Base-by-base conservation (phyloP, 2,329 filamentous ascomycete genomes). In the Cryphonectria carpinicola region DNA sequence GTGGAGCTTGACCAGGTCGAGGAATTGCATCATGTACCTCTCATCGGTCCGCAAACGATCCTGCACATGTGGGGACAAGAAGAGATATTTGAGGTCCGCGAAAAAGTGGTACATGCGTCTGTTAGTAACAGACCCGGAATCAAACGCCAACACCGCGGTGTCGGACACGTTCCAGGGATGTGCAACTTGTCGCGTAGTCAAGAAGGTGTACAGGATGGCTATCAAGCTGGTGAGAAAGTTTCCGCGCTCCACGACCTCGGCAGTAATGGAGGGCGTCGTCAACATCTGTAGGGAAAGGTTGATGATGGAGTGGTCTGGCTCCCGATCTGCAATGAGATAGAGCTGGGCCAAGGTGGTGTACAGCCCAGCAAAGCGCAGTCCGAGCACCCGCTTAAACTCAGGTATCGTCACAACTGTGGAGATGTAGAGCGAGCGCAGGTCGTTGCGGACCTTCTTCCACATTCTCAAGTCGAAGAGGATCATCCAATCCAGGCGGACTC, bases 231-330 rank as follows among this genome's bases (percentile, higher is more conserved):
- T 98, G 74, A 99, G 85, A 78, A 99, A 99, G 80, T 99, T 99
- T 39, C 95, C 95, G 62, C 94, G 89, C 77, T 97, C 93, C 11
- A 99, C 94, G 65, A 98, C 93, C 81, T 99, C 97, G 61, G 94
- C 93, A 0, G 95, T 98, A 74, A 99, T 98, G 0, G 95, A 97
- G 1, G 96, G 95, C 0, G 96, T 98, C 0, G 96, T 99, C 73
- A 99, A 85, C 89, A 99, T 97, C 79, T 99, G 96, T 41, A 98
- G 84, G 5, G 95, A 98, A 52, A 99, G 88, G 78, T 98, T 98
- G 84, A 99, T 97, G 78, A 99, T 98, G 14, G 95, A 98, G 80
- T 98, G 95, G 77, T 99, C 96, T 2, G 96, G 96, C 79, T 99
- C 96, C 74, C 96, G 88, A 78, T 99, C 96, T 19, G 95, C 95